A percentile compares a stretch with the other conserved stretches of the same genome.
Conservation (phyloP, 129 eudicot genomes). For the Saussurea involucrata region DNA sequence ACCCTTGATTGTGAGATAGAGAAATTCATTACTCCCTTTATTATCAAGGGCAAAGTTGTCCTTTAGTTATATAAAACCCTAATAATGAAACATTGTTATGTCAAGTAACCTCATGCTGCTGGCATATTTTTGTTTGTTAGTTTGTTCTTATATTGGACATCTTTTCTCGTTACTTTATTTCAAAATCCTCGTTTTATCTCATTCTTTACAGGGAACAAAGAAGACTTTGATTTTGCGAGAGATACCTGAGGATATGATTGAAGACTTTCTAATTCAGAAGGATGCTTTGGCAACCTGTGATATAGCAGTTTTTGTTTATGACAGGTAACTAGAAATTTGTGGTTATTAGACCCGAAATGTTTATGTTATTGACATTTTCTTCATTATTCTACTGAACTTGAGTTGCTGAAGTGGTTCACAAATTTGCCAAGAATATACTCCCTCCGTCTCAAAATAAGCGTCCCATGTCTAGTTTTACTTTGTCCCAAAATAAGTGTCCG, state of each 20-base stretch:
- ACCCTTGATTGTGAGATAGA: background rate
- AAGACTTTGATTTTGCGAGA: constrained; percentile 83
- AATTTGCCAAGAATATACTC: background rate
- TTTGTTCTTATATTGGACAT: no score
- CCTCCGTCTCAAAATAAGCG: background rate
- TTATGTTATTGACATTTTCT: background rate
- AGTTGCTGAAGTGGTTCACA: background rate
- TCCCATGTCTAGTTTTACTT: background rate
- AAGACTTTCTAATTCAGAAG: constrained; percentile 40
- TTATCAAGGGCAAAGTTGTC: background rate
- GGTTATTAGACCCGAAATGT: background rate
- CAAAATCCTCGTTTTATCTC: background rate
- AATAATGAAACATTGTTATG: no score
- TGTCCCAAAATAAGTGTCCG: background rate
- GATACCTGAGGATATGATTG: constrained; percentile 73
- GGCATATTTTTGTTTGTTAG: no score
- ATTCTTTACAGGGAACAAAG: constrained; percentile 53
- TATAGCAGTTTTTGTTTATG: constrained; percentile 79
- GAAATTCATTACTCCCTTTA: background rate
- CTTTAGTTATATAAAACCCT: background rate
- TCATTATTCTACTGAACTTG: background rate
- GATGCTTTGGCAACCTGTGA: constrained; percentile 94
- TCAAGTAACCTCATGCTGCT: no score
- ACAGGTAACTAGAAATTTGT: constrained; percentile 52
- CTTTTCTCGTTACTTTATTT: background rate